Conservation (phyloP, 768 basidiomycete species). For the Pleurotus platypus region DNA sequence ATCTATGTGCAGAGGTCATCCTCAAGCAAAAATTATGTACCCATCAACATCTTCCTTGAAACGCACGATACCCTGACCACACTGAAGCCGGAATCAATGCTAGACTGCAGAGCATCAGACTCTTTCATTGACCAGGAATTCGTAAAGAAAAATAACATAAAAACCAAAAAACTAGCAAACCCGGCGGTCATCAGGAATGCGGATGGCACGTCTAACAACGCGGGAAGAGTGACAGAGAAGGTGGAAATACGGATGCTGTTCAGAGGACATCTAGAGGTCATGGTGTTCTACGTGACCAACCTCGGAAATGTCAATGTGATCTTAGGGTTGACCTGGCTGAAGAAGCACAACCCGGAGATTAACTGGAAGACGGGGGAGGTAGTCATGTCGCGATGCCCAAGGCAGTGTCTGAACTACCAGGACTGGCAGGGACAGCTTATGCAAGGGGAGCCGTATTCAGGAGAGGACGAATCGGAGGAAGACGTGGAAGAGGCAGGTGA, state of each 20-base stretch:
- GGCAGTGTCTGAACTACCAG: no score
- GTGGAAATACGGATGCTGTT: conserved; percentile 14
- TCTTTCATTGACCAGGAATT: neutral
- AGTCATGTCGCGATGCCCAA: conserved; percentile 15
- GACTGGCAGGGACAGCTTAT: no score
- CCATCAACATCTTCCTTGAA: neutral
- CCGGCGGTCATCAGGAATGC: neutral
- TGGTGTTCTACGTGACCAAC: conserved; percentile 15
- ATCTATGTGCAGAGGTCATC: neutral
- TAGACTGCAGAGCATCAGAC: neutral
- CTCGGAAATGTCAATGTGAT: conserved; percentile 16
- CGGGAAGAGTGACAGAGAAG: conserved; percentile 15
- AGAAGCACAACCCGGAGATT: conserved; percentile 21
- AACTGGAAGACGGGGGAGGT: conserved; percentile 18
- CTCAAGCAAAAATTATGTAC: neutral
- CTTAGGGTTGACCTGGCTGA: conserved; percentile 22
- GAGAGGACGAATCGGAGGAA: conserved; percentile 4
- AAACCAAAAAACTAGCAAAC: neutral
- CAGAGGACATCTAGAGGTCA: conserved; percentile 16
- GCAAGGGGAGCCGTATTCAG: no score
- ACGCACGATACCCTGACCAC: neutral
- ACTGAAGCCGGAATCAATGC: neutral
- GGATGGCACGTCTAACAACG: conserved; percentile 20
- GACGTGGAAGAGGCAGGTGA: neutral
- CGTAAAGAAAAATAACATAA: neutral